Base-by-base conservation (phyloP, 2,329 filamentous ascomycete species). In the Gnomoniopsis smithogilvyi region DNA sequence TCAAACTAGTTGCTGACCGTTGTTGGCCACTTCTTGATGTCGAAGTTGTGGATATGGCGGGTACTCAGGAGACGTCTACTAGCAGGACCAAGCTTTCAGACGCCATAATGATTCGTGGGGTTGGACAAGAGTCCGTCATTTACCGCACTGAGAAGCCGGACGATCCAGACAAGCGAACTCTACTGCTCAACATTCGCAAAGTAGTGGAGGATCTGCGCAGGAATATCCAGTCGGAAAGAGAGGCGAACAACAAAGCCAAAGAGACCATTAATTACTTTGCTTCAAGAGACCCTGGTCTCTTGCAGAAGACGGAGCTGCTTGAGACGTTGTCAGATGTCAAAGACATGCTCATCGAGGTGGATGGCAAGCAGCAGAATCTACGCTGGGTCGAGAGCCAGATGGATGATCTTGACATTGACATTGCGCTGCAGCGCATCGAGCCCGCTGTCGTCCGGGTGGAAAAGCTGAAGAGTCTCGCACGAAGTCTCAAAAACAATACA, bases 331-430 rank as follows among this genome's bases (percentile, higher is more conserved):
- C 91, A 1, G 86, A 88, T 63, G 86, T 89, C 67, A 92, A 92
- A 69, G 91, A 96, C 71, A 89, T 96, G 76, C 84, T 96, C 57
- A 93, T 99, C 65, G 95, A 99, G 67, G 91, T 96, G 15, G 95
- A 98, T 68, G 95, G 95, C 51, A 96, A 96, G 68, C 93, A 97
- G 72, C 92, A 98, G 70, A 97, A 95, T 70, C 82, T 99, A 50
- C 90, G 94, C 55, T 97, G 92, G 92, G 92, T 99, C 0, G 95
- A 99, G 72, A 86, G 87, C 54, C 92, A 98, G 74, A 90, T 99
- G 72, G 95, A 99, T 69, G 92, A 96, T 69, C 84, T 99, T 6
- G 95, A 99, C 69, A 98, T 98, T 67, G 89, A 96, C 67, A 93
- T 99, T 67, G 94, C 95, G 0, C 81, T 97, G 53, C 94, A 98